Evolutionary conservation across 306 rosid species (phyloP).

Genomic region (Betula pendula): DNA sequence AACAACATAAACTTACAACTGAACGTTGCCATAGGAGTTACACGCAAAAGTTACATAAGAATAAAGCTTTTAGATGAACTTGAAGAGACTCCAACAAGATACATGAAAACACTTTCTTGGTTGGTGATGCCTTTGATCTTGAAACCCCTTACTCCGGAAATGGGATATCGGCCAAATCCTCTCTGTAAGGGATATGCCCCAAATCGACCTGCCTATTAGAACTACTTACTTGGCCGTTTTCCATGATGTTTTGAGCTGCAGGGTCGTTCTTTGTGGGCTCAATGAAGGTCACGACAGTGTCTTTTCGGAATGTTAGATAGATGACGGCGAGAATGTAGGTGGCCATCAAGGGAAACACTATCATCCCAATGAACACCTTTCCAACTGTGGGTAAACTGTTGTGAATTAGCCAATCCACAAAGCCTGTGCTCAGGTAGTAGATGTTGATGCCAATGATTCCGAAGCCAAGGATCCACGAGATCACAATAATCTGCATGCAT

Average conservation of each 20-base stretch:
- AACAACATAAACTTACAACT: not conserved
- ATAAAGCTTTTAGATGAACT: too few species aligned
- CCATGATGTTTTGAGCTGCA: slow-evolving; percentile 48
- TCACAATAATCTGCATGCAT: slow-evolving; percentile 51
- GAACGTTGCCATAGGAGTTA: not conserved
- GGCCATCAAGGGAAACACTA: slow-evolving; percentile 81
- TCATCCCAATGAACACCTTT: slow-evolving; percentile 62
- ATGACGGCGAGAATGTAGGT: slow-evolving; percentile 50
- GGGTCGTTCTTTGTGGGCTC: slow-evolving; percentile 46
- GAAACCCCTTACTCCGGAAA: slow-evolving; percentile 32
- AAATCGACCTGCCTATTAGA: slow-evolving; percentile 31
- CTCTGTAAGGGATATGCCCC: slow-evolving; percentile 46
- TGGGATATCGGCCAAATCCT: slow-evolving; percentile 62
- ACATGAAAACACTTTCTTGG: not conserved
- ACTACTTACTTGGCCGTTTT: slow-evolving; percentile 35
- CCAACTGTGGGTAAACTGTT: slow-evolving; percentile 60
- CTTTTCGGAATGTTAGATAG: slow-evolving; percentile 69
- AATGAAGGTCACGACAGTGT: slow-evolving; percentile 47
- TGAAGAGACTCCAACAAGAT: too few species aligned
- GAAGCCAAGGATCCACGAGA: slow-evolving; percentile 71
- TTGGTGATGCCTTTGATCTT: not conserved
- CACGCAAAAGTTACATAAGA: not conserved
- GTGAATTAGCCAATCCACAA: slow-evolving; percentile 75
- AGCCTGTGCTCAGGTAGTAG: slow-evolving; percentile 70
- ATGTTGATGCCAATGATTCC: slow-evolving; percentile 75